Percentiles rank a stretch among this genome's conserved stretches.
Evolutionary conservation across 306 rosid species (phyloP).

Genomic region (Trifolium dubium): DNA sequence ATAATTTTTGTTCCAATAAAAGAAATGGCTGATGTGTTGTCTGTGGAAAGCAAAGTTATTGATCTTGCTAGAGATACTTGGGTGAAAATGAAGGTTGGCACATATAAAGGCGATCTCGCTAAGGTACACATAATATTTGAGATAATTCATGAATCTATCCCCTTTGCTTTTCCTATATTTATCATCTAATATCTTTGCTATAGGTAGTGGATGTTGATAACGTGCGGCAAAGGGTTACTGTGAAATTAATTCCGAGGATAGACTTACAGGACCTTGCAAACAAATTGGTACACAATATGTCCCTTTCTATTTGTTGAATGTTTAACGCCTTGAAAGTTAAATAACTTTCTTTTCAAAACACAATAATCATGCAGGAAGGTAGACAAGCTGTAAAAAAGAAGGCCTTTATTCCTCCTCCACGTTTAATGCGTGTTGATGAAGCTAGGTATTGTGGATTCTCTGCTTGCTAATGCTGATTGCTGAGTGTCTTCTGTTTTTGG

Average conservation of each 20-base stretch:
- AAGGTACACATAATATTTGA: slow-evolving; percentile 53
- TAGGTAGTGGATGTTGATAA: slow-evolving; percentile 95
- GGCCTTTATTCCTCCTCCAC: slow-evolving; percentile 98
- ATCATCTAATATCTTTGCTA: slow-evolving; percentile 41
- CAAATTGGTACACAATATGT: slow-evolving; percentile 69
- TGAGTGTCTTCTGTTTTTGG: slow-evolving; percentile 25
- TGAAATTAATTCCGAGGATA: slow-evolving; percentile 94
- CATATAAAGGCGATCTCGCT: slow-evolving; percentile 94
- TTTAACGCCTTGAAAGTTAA: slow-evolving; percentile 6
- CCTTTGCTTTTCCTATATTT: slow-evolving; percentile 17
- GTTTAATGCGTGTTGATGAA: slow-evolving; percentile 87
- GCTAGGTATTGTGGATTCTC: slow-evolving; percentile 67
- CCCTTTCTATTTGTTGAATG: slow-evolving; percentile 10
- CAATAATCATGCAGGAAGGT: slow-evolving; percentile 75
- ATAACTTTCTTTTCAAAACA: slow-evolving; percentile 11
- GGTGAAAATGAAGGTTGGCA: slow-evolving; percentile 97
- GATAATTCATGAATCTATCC: slow-evolving; percentile 6
- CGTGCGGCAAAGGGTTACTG: slow-evolving; percentile 89
- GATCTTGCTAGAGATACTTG: slow-evolving; percentile 96
- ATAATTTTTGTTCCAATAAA: slow-evolving; percentile 85
- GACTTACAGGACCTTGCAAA: slow-evolving; percentile 94
- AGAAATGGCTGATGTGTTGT: slow-evolving; percentile 97
- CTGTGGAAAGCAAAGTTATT: slow-evolving; percentile 93
- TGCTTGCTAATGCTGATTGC: slow-evolving; percentile 1
- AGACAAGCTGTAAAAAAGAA: slow-evolving; percentile 89